Evolutionary conservation across 306 rosid genomes (phyloP), one percentile per base, ranked within the genome.

Genomic region (Inga leiocalycina): DNA sequence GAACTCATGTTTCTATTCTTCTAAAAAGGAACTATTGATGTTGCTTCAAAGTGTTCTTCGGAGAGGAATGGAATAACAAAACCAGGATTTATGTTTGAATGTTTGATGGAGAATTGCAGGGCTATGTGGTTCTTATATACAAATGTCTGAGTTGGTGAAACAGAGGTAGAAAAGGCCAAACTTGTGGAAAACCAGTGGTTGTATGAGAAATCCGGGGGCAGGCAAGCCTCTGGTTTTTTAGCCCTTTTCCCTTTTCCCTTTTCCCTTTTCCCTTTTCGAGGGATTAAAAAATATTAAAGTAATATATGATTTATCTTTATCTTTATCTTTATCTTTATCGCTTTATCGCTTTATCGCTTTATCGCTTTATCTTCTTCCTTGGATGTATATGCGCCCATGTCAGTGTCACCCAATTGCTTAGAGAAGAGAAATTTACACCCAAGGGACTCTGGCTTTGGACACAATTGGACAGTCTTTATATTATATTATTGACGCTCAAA

Each of bases 1-100:
- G 54, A 71, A 71, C 71, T 85, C 88, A 88, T 88, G 45, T 75
- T 79, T 67, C 6, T 13, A 32, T 65, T 13, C 35, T 70, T 70
- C 51, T 41, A 0, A n/a, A 8, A 20, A 4, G 10, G 37, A 20
- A 4, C 75, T 41, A 9, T 17, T 30, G n/a, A 65, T 13, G 70
- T 12, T 2, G 44, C 44, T 15, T 10, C 35, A 4, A 65, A 65
- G 70, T 13, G 20, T 30, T 30, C 17, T n/a, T 35, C 11, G 14
- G 39, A 65, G 15, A 17, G 20, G 35, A 32, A 49, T 2, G 9
- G 54, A n/a, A 30, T 71, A 69, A 2, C 43, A 46, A 17, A 46
- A 12, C 11, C 59, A 22, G 8, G 30, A 74, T 51, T 74, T 48
- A 4, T 4, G 68, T 46, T 59, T 57, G 56, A 13, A 4, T 4